phyloP scores from a whole-genome alignment of 2,329 filamentous ascomycete genomes.

The Pezizomycotina sp. region DNA sequence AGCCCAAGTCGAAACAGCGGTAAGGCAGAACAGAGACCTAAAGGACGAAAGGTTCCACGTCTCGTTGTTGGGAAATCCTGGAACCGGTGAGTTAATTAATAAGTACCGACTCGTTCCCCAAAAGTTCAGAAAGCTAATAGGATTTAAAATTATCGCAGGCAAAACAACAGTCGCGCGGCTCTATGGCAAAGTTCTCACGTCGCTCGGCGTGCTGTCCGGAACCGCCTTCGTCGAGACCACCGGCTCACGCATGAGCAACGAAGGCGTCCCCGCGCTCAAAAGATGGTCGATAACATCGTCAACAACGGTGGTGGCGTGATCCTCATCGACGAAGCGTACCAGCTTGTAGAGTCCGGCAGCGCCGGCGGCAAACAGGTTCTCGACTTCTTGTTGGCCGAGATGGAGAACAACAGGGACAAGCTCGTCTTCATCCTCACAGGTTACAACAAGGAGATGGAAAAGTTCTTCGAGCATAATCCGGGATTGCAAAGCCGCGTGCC shows the following conservation, averaged over 20 bases:
- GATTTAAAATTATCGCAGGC: slow-evolving; percentile 33
- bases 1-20: slow-evolving; percentile 41
- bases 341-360: slow-evolving; percentile 45
- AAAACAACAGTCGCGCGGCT: slow-evolving; percentile 62
- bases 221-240: slow-evolving; percentile 47
- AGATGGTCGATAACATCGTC: slow-evolving; percentile 40
- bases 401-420: slow-evolving; percentile 54
- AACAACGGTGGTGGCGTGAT: slow-evolving; percentile 48
- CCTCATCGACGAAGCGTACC: slow-evolving; percentile 69
- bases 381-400: slow-evolving; percentile 54
- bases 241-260: slow-evolving; percentile 47
- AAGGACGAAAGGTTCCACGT: slow-evolving; percentile 44
- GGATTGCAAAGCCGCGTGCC: slow-evolving; percentile 56
- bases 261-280: slow-evolving; percentile 43
- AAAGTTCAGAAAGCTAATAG: too few species aligned
- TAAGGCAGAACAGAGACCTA: slow-evolving; percentile 42
- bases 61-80: slow-evolving; percentile 54
- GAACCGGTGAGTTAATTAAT: slow-evolving; percentile 41
- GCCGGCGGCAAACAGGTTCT: slow-evolving; percentile 44
- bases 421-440: slow-evolving; percentile 58
- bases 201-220: slow-evolving; percentile 46
- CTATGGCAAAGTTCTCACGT: slow-evolving; percentile 48
- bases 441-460: slow-evolving; percentile 59
- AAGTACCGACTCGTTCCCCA: too few species aligned
- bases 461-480: slow-evolving; percentile 57